Percentiles rank a stretch among this genome's conserved stretches.
These are phyloP conservation scores for Mediolabrus comicus DNA, from an alignment of 108 stramenopile genomes.

Conservation along the genomic window DNA sequence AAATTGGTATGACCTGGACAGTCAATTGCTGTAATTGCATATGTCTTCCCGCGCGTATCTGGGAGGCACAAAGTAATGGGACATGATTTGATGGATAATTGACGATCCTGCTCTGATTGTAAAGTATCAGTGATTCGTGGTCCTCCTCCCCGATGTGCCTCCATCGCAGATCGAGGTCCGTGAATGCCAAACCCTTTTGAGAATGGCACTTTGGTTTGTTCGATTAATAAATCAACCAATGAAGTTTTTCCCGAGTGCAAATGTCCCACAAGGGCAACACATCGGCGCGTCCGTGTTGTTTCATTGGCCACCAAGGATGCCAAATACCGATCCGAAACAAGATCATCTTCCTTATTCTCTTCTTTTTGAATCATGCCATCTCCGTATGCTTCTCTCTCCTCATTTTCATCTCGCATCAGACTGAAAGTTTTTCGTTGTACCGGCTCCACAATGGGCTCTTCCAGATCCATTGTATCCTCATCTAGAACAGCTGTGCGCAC, in stretches of 20 bases:
- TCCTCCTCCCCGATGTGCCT: constrained; percentile 43
- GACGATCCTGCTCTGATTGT: constrained; percentile 91
- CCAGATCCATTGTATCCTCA: constrained; percentile 97
- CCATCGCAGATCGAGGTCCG: constrained; percentile 40
- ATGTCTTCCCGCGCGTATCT: constrained; percentile 89
- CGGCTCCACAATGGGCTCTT: constrained; percentile 96
- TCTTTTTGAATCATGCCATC: constrained; percentile 27
- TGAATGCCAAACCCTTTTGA: constrained; percentile 38
- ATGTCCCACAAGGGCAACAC: constrained; percentile 92
- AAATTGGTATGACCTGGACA: constrained; percentile 97
- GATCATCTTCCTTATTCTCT: constrained; percentile 26
- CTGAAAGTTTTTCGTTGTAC: constrained; percentile 73
- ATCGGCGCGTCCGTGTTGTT: constrained; percentile 72
- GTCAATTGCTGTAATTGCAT: constrained; percentile 87
- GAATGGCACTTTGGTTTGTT: constrained; percentile 46
- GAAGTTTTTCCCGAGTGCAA: constrained; percentile 96
- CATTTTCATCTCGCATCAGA: constrained; percentile 39
- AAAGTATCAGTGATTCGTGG: constrained; percentile 86
- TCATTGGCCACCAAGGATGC: constrained; percentile 64
- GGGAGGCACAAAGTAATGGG: constrained; percentile 84
- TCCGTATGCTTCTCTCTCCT: constrained; percentile 36
- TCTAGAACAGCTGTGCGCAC: constrained; percentile 96
- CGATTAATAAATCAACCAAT: constrained; percentile 85
- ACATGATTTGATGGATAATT: constrained; percentile 89
- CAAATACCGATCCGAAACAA: constrained; percentile 61